Percentiles rank a stretch among this genome's conserved stretches.
These are phyloP conservation scores for Aspergillus quadrilineatus DNA, from an alignment of 2,329 filamentous ascomycete genomes.

Conservation along the genomic window DNA sequence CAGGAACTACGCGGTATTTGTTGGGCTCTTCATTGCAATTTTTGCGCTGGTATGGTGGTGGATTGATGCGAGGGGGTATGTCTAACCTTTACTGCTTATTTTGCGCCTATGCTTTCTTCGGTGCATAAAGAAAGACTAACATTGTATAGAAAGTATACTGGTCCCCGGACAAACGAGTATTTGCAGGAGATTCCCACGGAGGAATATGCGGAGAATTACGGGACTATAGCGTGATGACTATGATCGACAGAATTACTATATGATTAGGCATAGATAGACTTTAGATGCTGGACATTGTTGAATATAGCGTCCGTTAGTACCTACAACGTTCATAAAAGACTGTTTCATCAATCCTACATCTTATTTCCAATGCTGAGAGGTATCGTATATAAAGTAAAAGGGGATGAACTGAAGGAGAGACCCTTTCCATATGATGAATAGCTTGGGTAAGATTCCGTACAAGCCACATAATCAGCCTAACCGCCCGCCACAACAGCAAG, in stretches of 20 bases:
- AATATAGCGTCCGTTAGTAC: neutral
- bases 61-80: conserved; percentile 41
- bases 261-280: neutral
- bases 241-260: too few relatives aligned
- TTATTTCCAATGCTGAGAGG: neutral
- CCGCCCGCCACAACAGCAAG: conserved; percentile 83
- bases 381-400: conserved; percentile 5
- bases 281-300: neutral
- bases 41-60: conserved; percentile 55
- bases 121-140: conserved; percentile 1
- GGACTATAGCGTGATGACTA: conserved; percentile 4
- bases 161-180: conserved; percentile 58
- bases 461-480: neutral
- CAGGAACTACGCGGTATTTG: conserved; percentile 52
- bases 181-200: conserved; percentile 36
- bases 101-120: neutral
- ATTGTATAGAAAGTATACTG: conserved; percentile 53
- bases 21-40: conserved; percentile 46
- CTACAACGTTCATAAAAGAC: neutral
- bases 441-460: neutral
- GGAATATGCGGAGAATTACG: conserved; percentile 25
- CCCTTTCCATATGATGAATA: neutral
- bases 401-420: neutral
- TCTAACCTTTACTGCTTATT: conserved; percentile 20
- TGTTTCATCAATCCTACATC: neutral